Conservation (phyloP, 768 basidiomycete species). For the Xerocomellus dryophilus region DNA sequence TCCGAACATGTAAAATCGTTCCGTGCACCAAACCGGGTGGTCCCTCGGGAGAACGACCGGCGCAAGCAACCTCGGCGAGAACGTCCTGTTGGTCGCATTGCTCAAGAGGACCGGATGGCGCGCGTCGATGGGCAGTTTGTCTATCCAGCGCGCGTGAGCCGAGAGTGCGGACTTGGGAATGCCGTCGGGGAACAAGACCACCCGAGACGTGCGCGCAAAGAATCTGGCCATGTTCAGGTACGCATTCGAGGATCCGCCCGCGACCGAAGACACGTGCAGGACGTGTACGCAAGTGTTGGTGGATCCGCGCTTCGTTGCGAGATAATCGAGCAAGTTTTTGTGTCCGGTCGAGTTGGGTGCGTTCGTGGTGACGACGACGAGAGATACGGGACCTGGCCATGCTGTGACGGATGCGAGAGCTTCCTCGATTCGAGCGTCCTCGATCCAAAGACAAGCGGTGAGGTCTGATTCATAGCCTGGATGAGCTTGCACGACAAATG, state of each 20-base stretch:
- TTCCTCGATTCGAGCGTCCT: conserved; percentile 34
- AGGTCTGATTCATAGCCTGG: conserved; percentile 14
- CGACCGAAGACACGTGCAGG: conserved; percentile 39
- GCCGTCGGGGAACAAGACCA: conserved; percentile 53
- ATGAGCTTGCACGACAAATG: conserved; percentile 33
- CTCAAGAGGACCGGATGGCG: conserved; percentile 31
- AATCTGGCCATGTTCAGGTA: conserved; percentile 65
- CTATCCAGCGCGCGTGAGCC: conserved; percentile 20
- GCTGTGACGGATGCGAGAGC: conserved; percentile 35
- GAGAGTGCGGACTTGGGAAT: conserved; percentile 23
- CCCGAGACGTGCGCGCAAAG: conserved; percentile 46
- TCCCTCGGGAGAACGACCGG: conserved; percentile 45
- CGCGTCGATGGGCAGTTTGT: conserved; percentile 8
- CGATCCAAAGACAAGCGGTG: conserved; percentile 52
- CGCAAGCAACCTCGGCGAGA: conserved; percentile 41
- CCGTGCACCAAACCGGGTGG: conserved; percentile 59
- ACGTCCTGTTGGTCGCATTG: conserved; percentile 30
- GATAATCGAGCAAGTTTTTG: conserved; percentile 15
- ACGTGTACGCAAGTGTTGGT: conserved; percentile 44
- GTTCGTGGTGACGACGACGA: conserved; percentile 43
- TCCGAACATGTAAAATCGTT: conserved; percentile 46
- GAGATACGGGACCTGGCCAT: conserved; percentile 52
- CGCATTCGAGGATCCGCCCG: conserved; percentile 43
- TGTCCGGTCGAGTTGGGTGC: conserved; percentile 28
- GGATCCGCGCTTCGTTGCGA: conserved; percentile 7